A percentile compares a stretch with the other conserved stretches of the same genome.
Conservation (phyloP, 2,329 filamentous ascomycete genomes). For the Pseudocercospora cruenta region DNA sequence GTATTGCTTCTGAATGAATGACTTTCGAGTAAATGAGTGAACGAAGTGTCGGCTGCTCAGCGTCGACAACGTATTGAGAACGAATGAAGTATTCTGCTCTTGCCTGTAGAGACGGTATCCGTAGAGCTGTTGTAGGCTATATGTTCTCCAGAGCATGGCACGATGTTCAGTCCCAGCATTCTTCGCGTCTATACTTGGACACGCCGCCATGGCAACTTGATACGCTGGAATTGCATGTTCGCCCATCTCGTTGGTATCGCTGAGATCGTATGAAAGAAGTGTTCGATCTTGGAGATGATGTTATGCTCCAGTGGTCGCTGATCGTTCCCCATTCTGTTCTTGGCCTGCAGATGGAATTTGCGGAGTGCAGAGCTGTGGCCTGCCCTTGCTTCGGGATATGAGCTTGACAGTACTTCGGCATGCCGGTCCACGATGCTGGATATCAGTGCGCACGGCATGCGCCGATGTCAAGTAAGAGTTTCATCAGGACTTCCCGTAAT, state of each 20-base stretch:
- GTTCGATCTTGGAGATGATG: background rate
- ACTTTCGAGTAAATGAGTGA: background rate
- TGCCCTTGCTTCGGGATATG: conserved; percentile 2
- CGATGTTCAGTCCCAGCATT: background rate
- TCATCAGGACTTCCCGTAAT: background rate
- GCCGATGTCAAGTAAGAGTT: background rate
- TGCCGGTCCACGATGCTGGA: background rate
- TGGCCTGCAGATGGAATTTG: background rate
- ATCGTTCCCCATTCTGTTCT: background rate
- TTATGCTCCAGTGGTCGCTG: background rate
- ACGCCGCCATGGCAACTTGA: background rate
- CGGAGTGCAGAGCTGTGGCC: background rate
- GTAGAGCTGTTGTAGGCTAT: background rate
- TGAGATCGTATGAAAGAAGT: background rate
- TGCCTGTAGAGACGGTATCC: background rate
- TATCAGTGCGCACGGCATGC: background rate
- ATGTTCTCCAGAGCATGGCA: background rate
- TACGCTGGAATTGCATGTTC: background rate
- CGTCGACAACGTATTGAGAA: background rate
- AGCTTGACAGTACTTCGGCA: background rate
- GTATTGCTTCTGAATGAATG: background rate
- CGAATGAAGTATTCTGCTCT: background rate
- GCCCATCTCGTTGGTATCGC: too few species aligned
- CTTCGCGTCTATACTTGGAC: background rate
- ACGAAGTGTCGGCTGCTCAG: background rate